Evolutionary conservation across 805 yeast genomes (phyloP), one percentile per base, ranked within the genome.

Genomic region (Teunomyces barrocoloradensis): DNA sequence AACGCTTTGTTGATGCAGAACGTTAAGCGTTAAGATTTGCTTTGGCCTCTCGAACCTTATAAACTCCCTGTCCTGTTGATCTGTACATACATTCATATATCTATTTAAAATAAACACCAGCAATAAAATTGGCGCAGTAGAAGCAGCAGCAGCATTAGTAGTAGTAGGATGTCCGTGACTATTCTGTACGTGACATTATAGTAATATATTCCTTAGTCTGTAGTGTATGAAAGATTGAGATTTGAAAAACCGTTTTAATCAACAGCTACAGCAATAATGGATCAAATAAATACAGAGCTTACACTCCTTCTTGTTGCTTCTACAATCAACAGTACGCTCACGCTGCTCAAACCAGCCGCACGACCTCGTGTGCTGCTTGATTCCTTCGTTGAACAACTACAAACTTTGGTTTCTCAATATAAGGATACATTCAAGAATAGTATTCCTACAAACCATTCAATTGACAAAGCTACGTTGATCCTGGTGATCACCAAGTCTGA

Each of bases 1-100:
- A 94, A 94, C 53, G 87, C 87, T 49, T 72, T 84, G 55, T 73
- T 87, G 75, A 84, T 86, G 78, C 88, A 87, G 68, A 84, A 81
- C 71, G 73, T 84, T 17, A 37, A 37, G 40, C 47, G 52, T 40
- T 45, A 46, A 37, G 23, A 7, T 6, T 12, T 36, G 28, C 36
- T 13, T 17, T 17, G n/a, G 18, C 7, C 4, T 17, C 34, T n/a
- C 34, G 17, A 32, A 32, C 7, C 34, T 6, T 6, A 13, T 13
- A 32, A 13, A 32, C 29, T 21, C 42, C 30, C 30, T 23, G 18
- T 39, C 35, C 35, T n/a, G 29, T 12, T 23, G 42, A 36, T 36
- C 34, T 32, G 34, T 32, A 32, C 34, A 32, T 32, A 32, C 17
- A 32, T 32, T 13, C 17, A 13, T 32, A 32, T 32, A 32, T 32